Evolutionary conservation across 202 grass and related monocot genomes (phyloP), one percentile per base, ranked within the genome.

Genomic region (Zizania palustris): DNA sequence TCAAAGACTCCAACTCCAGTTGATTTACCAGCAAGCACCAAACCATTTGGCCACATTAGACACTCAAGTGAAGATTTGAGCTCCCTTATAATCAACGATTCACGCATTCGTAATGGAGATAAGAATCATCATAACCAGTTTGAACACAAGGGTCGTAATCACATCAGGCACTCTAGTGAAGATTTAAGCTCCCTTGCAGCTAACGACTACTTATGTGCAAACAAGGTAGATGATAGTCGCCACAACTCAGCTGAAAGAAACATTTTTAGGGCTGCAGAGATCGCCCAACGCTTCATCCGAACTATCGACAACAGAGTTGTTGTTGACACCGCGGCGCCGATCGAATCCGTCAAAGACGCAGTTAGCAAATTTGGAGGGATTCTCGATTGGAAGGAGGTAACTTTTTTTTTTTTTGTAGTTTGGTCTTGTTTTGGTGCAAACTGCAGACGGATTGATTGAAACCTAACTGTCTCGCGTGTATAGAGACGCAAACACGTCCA

Each of bases 341-440:
- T 96, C 43, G 93, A 96, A 83, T 96, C 93, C 3, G 93, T 96
- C 65, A 92, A 88, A 76, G 89, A 90, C 55, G 93, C 84, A 14
- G 89, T 96, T n/a, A 96, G 75, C 75, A 96, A 92, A 81, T 92
- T 92, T 46, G 93, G 89, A 64, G 89, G 89, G 33, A 92, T 90
- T 82, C 84, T 92, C 69, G 93, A 96, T 43, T 96, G 89, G 93
- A 96, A 96, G 84, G 84, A 92, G 89, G 93, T 96, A 84, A 77
- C 51, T 5, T 45, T 4, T n/a, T n/a, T n/a, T n/a, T n/a, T n/a
- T n/a, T n/a, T 60, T 9, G 2, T 28, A 28, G 2, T 28, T 28
- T 28, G 28, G 10, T n/a, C 11, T 45, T 70, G 9, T 60, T 76
- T 77, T 60, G 1, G 12, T 63, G 21, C 11, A 16, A 8, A 19